phyloP scores from a whole-genome alignment of 345 rosid genomes.

The Bretschneidera sinensis region DNA sequence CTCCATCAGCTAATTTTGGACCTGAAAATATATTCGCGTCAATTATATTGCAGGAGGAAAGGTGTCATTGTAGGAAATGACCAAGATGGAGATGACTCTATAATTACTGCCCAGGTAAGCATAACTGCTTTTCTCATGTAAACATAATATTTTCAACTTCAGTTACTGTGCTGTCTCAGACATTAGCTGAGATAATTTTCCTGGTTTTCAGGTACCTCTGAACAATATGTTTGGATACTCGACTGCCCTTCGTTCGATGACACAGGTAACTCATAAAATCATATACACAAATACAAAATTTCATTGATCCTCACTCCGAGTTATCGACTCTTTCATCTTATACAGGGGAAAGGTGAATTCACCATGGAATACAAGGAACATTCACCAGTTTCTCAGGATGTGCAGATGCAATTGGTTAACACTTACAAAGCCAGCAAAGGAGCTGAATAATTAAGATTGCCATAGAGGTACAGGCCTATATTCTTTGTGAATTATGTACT shows the following conservation, averaged over 20 bases:
- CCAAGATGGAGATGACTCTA: conserved; percentile 92
- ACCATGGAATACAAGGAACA: conserved; percentile 99
- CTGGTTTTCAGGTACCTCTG: conserved; percentile 69
- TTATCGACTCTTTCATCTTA: too few relatives aligned
- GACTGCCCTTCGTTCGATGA: conserved; percentile 93
- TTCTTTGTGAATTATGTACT: background rate
- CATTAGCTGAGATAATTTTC: background rate
- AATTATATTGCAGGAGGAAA: conserved; percentile 64
- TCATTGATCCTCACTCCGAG: background rate
- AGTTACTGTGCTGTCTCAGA: background rate
- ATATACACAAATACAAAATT: background rate
- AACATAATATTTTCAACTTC: background rate
- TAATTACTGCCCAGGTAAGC: conserved; percentile 73
- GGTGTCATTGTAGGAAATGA: conserved; percentile 95
- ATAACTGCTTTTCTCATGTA: background rate
- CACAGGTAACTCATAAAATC: conserved; percentile 46
- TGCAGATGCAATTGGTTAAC: conserved; percentile 78
- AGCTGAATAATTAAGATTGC: conserved; percentile 29
- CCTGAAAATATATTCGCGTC: conserved; percentile 5
- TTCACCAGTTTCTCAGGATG: conserved; percentile 74
- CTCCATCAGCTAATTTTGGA: background rate
- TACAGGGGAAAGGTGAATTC: conserved; percentile 95
- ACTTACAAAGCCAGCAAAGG: conserved; percentile 57
- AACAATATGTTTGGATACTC: conserved; percentile 99
- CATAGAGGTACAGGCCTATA: background rate